phyloP scores from a whole-genome alignment of 352 stramenopile genomes.

The Thalassiosira hispida region DNA sequence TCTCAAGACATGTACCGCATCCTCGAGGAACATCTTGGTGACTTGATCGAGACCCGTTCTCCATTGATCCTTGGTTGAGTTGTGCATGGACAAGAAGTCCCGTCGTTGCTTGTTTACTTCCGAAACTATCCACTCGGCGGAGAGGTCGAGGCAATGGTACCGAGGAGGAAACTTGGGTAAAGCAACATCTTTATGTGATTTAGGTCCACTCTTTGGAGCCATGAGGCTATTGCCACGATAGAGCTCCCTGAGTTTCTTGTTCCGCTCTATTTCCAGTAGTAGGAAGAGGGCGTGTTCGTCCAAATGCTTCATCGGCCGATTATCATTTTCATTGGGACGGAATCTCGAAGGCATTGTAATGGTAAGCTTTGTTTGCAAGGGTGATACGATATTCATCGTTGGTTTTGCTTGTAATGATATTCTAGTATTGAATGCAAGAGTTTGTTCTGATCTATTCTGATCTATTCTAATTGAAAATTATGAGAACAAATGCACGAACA shows the following conservation, averaged over 20 bases:
- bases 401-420: neutral
- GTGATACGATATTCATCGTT: slow-evolving; percentile 20
- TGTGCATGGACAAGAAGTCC: slow-evolving; percentile 1
- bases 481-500: no score
- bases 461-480: no score
- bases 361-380: neutral
- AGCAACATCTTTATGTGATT: neutral
- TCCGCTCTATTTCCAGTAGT: slow-evolving; percentile 29
- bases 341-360: neutral
- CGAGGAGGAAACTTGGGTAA: slow-evolving; percentile 21
- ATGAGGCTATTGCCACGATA: neutral
- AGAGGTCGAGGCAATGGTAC: slow-evolving; percentile 24
- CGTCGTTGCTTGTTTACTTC: slow-evolving; percentile 3
- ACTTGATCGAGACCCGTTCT: slow-evolving; percentile 19
- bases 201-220: neutral
- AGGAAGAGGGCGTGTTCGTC: slow-evolving; percentile 24
- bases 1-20: slow-evolving; percentile 9
- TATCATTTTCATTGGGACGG: neutral
- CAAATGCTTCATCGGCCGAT: neutral
- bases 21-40: slow-evolving; percentile 21
- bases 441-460: neutral
- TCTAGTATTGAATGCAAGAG: neutral
- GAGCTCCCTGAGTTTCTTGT: slow-evolving; percentile 31
- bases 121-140: slow-evolving; percentile 9
- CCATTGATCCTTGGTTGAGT: neutral